Base-by-base conservation (phyloP, 208 protist species). In the Acanthamoeba castellanii region DNA sequence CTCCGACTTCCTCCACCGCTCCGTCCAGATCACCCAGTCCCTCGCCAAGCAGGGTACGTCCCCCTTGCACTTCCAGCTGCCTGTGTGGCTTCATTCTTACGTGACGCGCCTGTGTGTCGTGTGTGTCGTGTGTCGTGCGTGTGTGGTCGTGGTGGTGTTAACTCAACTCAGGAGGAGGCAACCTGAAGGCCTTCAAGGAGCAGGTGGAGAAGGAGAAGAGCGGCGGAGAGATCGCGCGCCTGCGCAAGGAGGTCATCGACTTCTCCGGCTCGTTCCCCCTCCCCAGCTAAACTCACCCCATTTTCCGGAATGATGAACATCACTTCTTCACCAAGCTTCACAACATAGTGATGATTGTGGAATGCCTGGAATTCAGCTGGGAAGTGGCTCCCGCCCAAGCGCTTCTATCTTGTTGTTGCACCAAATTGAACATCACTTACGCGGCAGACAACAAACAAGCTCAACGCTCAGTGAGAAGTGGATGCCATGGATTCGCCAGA, bases 231-330 rank as follows among this genome's bases (percentile, higher is more conserved):
- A 84, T 84, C n/a, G 52, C n/a, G 13, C 78, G 64, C 7, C 96
- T 99, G 30, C 97, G 97, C 64, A 82, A 37, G 0, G 98, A 99
- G 32, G 98, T 99, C 22, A 97, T 99, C 95, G 59, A 42, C 42
- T 98, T 98, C 76, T 97, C 98, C 34, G 88, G 96, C 2, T 87
- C 94, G 57, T 99, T 99, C 94, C 95, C 94, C 30, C 98, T 99
- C 95, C 98, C 98, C 11, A 97, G 97, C 57, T 98, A 52, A 84
- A 61, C 16, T 0, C 20, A 0, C 42, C 59, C 25, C 59, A 0
- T 11, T 22, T 66, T 30, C 16, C 20, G 16, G 55, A 7, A 16
- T n/a, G n/a, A 59, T 59, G 55, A 59, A 47, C 45, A 47, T 0
- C 45, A 47, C 45, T 47, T 47, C 37, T 47, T 11, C 13, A 47